Conservation (phyloP, 768 basidiomycete genomes). For the Mycena maculata region DNA sequence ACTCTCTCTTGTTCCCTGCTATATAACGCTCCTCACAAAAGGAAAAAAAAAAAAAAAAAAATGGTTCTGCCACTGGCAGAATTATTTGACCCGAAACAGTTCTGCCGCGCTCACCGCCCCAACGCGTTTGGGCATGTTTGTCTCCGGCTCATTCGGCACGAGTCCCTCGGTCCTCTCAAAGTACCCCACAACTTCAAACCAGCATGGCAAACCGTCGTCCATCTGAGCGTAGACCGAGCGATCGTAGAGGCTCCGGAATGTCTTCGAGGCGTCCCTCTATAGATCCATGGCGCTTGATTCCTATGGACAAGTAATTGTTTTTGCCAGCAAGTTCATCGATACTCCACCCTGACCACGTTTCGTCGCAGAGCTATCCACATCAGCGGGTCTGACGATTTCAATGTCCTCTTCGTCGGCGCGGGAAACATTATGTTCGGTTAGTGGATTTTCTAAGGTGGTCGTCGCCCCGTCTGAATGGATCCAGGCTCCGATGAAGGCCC, state of each 20-base stretch:
- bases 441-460: constrained; percentile 24
- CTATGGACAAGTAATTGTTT: constrained; percentile 79
- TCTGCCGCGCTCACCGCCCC: no score
- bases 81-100: no score
- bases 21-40: no score
- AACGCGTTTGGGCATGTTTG: no score
- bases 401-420: constrained; percentile 94
- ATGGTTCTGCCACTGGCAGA: no score
- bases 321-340: constrained; percentile 14
- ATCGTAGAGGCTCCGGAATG: constrained; percentile 62
- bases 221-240: constrained; percentile 56
- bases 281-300: constrained; percentile 79
- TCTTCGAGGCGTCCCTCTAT: constrained; percentile 77
- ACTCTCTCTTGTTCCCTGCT: no score
- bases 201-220: constrained; percentile 56
- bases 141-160: no score
- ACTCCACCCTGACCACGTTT: constrained; percentile 28
- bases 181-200: constrained; percentile 22
- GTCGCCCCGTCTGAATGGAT: constrained; percentile 8
- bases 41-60: no score
- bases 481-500: constrained; percentile 89
- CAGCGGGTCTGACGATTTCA: constrained; percentile 81
- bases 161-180: no score
- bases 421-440: constrained; percentile 98
- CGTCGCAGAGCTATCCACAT: constrained; percentile 58